Evolutionary conservation across 768 basidiomycete genomes (phyloP).

Genomic region (Suillus subluteus): DNA sequence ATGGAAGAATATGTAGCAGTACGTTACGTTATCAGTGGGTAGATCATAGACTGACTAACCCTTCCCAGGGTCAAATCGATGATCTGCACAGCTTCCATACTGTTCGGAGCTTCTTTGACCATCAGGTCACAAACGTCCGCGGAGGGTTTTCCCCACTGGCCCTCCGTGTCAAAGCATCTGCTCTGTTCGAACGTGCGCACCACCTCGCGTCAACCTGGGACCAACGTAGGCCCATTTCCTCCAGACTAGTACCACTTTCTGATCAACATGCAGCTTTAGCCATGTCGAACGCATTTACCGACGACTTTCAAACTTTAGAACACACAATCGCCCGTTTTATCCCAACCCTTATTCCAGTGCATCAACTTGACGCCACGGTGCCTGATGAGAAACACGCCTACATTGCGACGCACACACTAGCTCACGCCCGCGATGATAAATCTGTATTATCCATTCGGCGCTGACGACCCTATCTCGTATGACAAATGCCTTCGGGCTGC

Average conservation of each 20-base stretch:
- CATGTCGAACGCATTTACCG: slow-evolving; percentile 50
- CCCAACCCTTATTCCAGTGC: slow-evolving; percentile 63
- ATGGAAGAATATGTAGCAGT: slow-evolving; percentile 76
- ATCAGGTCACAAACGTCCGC: slow-evolving; percentile 49
- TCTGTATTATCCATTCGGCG: slow-evolving; percentile 63
- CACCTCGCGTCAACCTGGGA: slow-evolving; percentile 63
- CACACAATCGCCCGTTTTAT: slow-evolving; percentile 65
- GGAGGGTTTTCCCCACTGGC: slow-evolving; percentile 66
- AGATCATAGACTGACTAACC: slow-evolving; percentile 17
- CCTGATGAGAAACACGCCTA: slow-evolving; percentile 63
- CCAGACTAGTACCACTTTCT: slow-evolving; percentile 21
- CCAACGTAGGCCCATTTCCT: slow-evolving; percentile 45
- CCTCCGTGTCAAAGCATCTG: slow-evolving; percentile 75
- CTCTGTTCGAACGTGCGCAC: slow-evolving; percentile 71
- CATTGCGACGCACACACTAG: slow-evolving; percentile 65
- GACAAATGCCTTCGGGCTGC: slow-evolving; percentile 72
- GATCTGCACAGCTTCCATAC: slow-evolving; percentile 57
- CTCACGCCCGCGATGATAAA: slow-evolving; percentile 68
- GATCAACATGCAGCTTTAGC: slow-evolving; percentile 43
- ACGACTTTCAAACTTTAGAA: slow-evolving; percentile 66
- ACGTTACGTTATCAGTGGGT: slow-evolving; percentile 28
- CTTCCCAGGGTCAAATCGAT: slow-evolving; percentile 58
- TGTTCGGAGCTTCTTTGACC: slow-evolving; percentile 63
- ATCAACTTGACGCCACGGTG: slow-evolving; percentile 59
- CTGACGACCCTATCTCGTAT: slow-evolving; percentile 60